Conservation (phyloP, 352 stramenopile genomes). For the Pythium apleroticum region DNA sequence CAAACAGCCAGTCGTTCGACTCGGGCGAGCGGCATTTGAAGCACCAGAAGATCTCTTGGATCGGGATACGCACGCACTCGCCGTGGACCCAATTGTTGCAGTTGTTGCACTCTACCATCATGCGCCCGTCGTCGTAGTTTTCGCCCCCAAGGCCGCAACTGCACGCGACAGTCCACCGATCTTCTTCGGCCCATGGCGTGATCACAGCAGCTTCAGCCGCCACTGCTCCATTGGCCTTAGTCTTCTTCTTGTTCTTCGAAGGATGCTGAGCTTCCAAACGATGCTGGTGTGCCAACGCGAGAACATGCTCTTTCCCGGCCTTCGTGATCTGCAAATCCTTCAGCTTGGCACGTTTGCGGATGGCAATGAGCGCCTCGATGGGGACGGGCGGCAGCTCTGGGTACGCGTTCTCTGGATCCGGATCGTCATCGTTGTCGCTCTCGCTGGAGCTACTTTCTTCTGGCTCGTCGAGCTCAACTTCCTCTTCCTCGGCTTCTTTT, state of each 20-base stretch:
- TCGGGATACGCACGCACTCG: constrained; percentile 41
- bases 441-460: constrained; percentile 52
- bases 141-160: constrained; percentile 30
- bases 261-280: constrained; percentile 18
- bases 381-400: constrained; percentile 51
- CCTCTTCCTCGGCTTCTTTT: constrained; percentile 18
- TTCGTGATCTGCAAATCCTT: constrained; percentile 58
- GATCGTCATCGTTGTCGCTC: constrained; percentile 30
- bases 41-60: constrained; percentile 59
- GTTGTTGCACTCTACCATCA: constrained; percentile 43
- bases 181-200: constrained; percentile 24
- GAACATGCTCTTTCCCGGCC: constrained; percentile 34
- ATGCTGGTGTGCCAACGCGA: constrained; percentile 18
- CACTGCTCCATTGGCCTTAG: background rate
- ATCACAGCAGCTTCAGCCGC: background rate
- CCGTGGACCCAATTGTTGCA: constrained; percentile 59
- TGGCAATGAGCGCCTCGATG: constrained; percentile 56
- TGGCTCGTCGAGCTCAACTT: constrained; percentile 19
- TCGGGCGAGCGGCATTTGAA: constrained; percentile 37
- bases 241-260: constrained; percentile 35
- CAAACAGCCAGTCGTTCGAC: constrained; percentile 56
- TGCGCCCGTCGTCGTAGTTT: constrained; percentile 46
- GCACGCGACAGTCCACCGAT: constrained; percentile 37
- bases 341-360: constrained; percentile 48
- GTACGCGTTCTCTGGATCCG: constrained; percentile 63